phyloP scores from a whole-genome alignment of 768 basidiomycete species.

The Naganishia onofrii region DNA sequence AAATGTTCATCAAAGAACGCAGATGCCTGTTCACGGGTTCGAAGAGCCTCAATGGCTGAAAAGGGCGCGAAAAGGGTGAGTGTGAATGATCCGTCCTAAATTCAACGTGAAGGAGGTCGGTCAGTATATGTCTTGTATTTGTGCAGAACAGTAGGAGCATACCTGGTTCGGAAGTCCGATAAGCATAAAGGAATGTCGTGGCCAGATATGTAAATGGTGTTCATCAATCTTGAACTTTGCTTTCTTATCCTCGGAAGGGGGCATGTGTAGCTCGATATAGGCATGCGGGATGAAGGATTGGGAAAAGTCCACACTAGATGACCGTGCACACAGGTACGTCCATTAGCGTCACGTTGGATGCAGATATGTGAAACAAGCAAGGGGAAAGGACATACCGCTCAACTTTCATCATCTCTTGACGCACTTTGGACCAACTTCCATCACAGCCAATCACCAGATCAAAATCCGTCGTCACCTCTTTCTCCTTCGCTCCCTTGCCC shows the following conservation, averaged over 20 bases:
- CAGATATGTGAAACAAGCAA: neutral
- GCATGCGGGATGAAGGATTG: conserved; percentile 94
- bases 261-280: conserved; percentile 95
- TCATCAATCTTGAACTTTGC: conserved; percentile 84
- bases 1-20: conserved; percentile 80
- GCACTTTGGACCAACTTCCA: conserved; percentile 85
- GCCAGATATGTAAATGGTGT: conserved; percentile 98
- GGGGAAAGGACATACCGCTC: conserved; percentile 61
- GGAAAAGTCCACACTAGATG: conserved; percentile 85
- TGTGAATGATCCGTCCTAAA: conserved; percentile 98
- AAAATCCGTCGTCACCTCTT: conserved; percentile 35
- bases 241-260: conserved; percentile 58
- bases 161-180: conserved; percentile 98
- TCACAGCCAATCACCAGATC: conserved; percentile 73
- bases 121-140: neutral
- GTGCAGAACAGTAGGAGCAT: conserved; percentile 42
- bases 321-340: conserved; percentile 29
- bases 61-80: conserved; percentile 92
- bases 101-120: too few species aligned
- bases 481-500: conserved; percentile 27
- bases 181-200: conserved; percentile 97
- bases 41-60: conserved; percentile 63
- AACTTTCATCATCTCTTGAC: conserved; percentile 92
- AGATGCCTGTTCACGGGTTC: conserved; percentile 58
- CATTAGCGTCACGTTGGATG: neutral